Base-by-base conservation (phyloP, 2,329 filamentous ascomycete species). In the Claviceps sp. region DNA sequence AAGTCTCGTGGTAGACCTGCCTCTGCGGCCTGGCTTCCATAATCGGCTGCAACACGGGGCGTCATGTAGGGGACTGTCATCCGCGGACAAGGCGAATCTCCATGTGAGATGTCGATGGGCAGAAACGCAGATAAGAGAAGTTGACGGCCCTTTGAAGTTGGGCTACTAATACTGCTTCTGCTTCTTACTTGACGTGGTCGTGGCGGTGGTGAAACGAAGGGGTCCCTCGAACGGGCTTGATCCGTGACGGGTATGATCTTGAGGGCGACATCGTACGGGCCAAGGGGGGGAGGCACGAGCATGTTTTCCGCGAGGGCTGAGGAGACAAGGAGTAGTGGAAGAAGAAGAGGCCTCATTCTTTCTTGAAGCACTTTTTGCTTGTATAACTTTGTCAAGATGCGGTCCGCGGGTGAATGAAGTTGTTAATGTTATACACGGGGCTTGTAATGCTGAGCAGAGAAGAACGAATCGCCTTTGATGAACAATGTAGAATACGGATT, bases 1-100 rank as follows among this genome's bases (percentile, higher is more conserved):
- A 65, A 62, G 4, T 61, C 59, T 2, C 62, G 62, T 1, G 65
- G 58, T 3, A 69, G 53, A 5, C 66, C 67, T 5, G 62, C 5
- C 5, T 54, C 47, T 4, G 54, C 54, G 0, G 58, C 65, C 20
- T 58, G 54, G 3, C 53, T 36, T 1, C 63, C 64, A 26, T 68
- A 67, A 0, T 47, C 54, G 3, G 58, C 55, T 0, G 67, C 65
- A 0, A 66, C 63, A 0, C 54, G 54, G 0, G 65, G 63, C 0
- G 66, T 61, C 67, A 69, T 68, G 55, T 69, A 69, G 1, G 64
- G 55, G 0, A 61, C 51, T 0, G 20, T 53, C 14, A 54, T 23
- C 3, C 29, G 45, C 1, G 50, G 50, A 39, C 64, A 68, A 1
- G 56, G 54, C 29, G 26, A 36, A 4, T 11, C 9, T n/a, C 26